A percentile compares a stretch with the other conserved stretches of the same genome.
Evolutionary conservation across 148 eudicot species (phyloP).

Genomic region (Chenopodium berlandieri): DNA sequence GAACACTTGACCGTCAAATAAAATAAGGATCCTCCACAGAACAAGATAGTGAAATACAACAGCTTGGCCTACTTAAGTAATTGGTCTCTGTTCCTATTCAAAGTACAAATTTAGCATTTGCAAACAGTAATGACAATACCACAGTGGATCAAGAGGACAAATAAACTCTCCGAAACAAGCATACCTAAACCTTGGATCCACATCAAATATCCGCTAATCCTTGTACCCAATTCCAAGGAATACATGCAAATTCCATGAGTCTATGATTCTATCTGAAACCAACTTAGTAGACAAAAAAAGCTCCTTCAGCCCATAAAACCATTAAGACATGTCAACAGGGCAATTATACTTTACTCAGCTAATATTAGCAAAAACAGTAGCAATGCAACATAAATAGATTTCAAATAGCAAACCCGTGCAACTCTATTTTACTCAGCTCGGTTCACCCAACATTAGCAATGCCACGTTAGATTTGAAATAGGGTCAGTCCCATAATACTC

Average conservation of each 20-base stretch:
- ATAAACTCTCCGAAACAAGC: neutral
- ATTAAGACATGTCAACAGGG: neutral
- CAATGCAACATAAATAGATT: neutral
- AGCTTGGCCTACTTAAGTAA: too few species aligned
- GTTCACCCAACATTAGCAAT: too few species aligned
- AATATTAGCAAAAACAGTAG: neutral
- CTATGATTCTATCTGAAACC: neutral
- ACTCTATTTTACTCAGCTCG: too few species aligned
- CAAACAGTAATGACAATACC: neutral
- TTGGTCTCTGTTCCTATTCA: too few species aligned
- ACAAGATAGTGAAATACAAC: too few species aligned
- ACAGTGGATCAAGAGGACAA: neutral
- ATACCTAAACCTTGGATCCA: neutral
- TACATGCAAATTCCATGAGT: neutral
- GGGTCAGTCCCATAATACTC: too few species aligned
- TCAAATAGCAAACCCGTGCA: too few species aligned
- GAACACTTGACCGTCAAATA: neutral
- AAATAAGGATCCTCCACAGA: neutral
- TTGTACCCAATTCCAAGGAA: neutral
- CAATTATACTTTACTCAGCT: neutral
- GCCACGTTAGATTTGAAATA: too few species aligned
- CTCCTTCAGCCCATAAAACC: neutral
- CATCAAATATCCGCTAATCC: neutral
- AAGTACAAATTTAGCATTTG: neutral
- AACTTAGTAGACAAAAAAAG: neutral